These are phyloP conservation scores for Auricularia sp. DNA, from an alignment of 768 basidiomycete genomes.

Conservation along the genomic window DNA sequence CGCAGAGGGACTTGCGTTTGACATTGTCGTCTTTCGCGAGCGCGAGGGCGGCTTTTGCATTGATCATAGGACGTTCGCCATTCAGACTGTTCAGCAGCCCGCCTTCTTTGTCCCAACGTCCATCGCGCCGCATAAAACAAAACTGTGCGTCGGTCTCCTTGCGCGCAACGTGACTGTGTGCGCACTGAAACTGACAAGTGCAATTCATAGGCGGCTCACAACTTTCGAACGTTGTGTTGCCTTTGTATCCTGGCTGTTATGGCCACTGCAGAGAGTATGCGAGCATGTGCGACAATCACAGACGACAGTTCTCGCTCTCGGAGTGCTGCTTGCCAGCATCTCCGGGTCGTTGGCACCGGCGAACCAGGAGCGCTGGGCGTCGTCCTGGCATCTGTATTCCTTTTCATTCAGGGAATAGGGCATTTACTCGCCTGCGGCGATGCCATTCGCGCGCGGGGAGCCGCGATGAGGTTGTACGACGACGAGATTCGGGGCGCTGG, in stretches of 20 bases:
- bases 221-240: not conserved
- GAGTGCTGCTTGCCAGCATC: not conserved
- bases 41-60: not conserved
- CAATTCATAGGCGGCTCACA: not conserved
- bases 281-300: not conserved
- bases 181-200: too few species aligned
- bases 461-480: not conserved
- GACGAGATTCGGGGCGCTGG: not conserved
- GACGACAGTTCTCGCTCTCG: not conserved
- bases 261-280: not conserved
- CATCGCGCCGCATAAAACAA: not conserved
- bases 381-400: not conserved
- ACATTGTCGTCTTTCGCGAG: not conserved
- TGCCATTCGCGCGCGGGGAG: not conserved
- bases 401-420: not conserved
- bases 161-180: not conserved
- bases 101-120: not conserved
- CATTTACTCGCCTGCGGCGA: not conserved
- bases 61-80: not conserved
- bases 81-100: not conserved
- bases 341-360: not conserved
- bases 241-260: not conserved
- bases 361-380: not conserved
- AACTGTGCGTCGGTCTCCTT: not conserved
- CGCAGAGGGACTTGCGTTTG: not conserved